Evolutionary conservation across 1,284 basidiomycete genomes (phyloP).

Genomic region (Naganishia cerealis): DNA sequence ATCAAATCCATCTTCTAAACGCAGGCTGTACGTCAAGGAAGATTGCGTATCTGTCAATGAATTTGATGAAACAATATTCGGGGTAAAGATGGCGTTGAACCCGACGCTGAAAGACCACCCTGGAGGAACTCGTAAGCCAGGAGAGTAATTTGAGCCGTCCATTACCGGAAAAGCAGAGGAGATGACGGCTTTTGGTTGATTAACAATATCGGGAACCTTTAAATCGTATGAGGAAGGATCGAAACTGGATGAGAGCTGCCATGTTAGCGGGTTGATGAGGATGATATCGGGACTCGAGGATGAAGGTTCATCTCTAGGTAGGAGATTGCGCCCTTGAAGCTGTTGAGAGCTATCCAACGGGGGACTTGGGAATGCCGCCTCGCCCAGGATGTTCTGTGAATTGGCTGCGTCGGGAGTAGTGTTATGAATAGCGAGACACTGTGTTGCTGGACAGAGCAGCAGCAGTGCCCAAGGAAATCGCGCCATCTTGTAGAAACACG

Average conservation of each 20-base stretch:
- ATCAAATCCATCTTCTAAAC: slow-evolving; percentile 6
- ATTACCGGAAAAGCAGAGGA: slow-evolving; percentile 57
- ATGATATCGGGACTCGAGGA: neutral
- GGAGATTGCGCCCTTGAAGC: neutral
- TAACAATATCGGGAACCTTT: neutral
- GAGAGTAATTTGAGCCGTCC: slow-evolving; percentile 64
- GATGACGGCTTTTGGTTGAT: slow-evolving; percentile 27
- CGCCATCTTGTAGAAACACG: neutral
- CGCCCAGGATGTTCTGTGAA: neutral
- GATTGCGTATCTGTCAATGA: neutral
- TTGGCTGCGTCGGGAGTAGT: neutral
- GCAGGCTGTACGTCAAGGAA: slow-evolving; percentile 2
- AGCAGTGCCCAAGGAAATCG: neutral
- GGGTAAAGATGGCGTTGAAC: slow-evolving; percentile 68
- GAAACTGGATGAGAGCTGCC: slow-evolving; percentile 13
- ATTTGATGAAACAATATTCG: slow-evolving; percentile 32
- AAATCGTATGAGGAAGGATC: neutral
- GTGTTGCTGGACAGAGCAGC: neutral
- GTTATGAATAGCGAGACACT: neutral
- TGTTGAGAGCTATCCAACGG: too few species aligned
- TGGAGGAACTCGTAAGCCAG: slow-evolving; percentile 72
- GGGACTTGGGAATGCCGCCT: neutral
- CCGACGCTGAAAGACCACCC: slow-evolving; percentile 90
- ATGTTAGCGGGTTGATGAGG: slow-evolving; percentile 16
- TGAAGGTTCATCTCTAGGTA: neutral